Evolutionary conservation across 805 yeast genomes (phyloP).

Genomic region (Pichia sporocuriosa): DNA sequence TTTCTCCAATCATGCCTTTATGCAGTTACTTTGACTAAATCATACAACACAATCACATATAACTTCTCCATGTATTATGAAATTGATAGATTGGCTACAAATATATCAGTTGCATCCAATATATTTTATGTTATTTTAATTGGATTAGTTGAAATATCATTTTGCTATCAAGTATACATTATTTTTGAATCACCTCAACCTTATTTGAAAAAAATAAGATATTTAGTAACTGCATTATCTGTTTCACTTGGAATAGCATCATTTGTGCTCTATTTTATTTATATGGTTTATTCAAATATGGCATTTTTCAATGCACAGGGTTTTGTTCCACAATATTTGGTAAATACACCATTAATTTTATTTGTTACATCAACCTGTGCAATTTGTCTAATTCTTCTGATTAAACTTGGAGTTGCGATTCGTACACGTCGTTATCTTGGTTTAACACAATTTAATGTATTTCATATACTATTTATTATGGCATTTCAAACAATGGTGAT

Average conservation of each 20-base stretch:
- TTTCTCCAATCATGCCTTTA: conserved; percentile 57
- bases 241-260: conserved; percentile 46
- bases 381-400: conserved; percentile 51
- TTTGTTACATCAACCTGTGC: conserved; percentile 64
- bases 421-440: conserved; percentile 72
- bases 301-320: conserved; percentile 19
- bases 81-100: conserved; percentile 33
- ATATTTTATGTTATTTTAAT: conserved; percentile 55
- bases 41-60: conserved; percentile 43
- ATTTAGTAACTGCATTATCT: conserved; percentile 33
- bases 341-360: conserved; percentile 50
- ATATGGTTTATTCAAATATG: conserved; percentile 40
- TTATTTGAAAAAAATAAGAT: conserved; percentile 34
- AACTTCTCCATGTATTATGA: conserved; percentile 40
- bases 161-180: conserved; percentile 64
- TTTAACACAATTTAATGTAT: conserved; percentile 70
- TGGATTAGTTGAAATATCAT: conserved; percentile 52
- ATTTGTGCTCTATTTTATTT: conserved; percentile 50
- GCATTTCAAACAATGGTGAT: conserved; percentile 72
- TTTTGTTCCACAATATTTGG: conserved; percentile 32
- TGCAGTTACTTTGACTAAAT: conserved; percentile 46
- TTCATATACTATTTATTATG: conserved; percentile 78
- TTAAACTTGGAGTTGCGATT: conserved; percentile 65
- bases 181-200: conserved; percentile 57
- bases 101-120: conserved; percentile 54